These are phyloP conservation scores for Pseudogymnoascus sp. DNA, from an alignment of 2,329 filamentous ascomycete genomes.

Conservation along the genomic window DNA sequence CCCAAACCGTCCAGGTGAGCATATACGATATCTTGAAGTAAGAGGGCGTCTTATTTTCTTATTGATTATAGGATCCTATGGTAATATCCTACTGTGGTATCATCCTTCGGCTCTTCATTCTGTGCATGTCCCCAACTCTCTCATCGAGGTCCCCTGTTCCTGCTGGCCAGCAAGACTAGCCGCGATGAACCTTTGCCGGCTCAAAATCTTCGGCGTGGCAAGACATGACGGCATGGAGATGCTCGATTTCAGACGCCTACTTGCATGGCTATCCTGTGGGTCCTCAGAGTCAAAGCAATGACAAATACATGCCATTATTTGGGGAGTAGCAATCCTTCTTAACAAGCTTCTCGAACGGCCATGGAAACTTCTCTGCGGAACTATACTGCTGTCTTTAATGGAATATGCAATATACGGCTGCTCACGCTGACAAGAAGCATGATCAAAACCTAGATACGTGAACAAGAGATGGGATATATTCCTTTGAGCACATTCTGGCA, in stretches of 20 bases:
- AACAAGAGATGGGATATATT: neutral
- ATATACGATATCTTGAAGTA: neutral
- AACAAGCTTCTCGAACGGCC: slow-evolving; percentile 34
- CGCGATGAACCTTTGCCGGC: neutral
- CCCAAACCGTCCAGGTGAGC: neutral
- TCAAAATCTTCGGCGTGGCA: neutral
- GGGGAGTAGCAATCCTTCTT: slow-evolving; percentile 22
- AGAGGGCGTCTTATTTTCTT: neutral
- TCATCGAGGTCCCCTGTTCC: neutral
- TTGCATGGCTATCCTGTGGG: neutral
- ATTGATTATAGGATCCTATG: neutral
- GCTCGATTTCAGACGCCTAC: neutral
- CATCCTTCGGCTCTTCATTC: neutral
- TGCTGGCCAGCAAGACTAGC: neutral
- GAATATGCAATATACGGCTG: neutral
- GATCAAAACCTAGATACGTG: neutral
- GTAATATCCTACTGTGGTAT: neutral
- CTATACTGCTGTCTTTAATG: neutral
- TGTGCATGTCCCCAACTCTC: neutral
- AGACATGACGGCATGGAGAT: neutral
- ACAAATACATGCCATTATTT: slow-evolving; percentile 21
- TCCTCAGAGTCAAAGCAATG: neutral
- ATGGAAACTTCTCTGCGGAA: slow-evolving; percentile 22
- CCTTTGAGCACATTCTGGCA: neutral
- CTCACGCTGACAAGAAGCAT: neutral